Base-by-base conservation (phyloP, 1,284 basidiomycete species). In the Schizopora paradoxa region DNA sequence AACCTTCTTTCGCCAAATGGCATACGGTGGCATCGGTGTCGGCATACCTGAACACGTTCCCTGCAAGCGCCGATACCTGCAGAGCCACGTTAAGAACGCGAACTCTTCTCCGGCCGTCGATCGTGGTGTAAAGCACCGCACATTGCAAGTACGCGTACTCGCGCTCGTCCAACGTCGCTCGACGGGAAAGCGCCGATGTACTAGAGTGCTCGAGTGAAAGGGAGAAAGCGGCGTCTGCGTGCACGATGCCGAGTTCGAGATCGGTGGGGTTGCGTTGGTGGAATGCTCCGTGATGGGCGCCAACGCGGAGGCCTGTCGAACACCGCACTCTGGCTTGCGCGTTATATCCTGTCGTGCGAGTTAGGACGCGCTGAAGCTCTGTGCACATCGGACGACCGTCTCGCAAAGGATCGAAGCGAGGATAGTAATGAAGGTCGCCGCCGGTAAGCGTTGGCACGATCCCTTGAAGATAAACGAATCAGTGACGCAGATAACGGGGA, bases 351-450 rank as follows among this genome's bases (percentile, higher is more conserved):
- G 86, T 86, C 53, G 79, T 82, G 16, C 91, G 76, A 4, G 76
- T 69, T 13, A 94, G 58, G 0, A 92, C 65, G 21, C 90, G 74
- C 44, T 73, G 71, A 16, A 99, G 61, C 58, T 97, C 89, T 18
- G 84, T 83, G 21, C 74, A 65, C 8, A 99, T 61, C 11, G 80
- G 73, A 16, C 70, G 61, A 6, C 75, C 74, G 61, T 97, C 92
- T 35, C 86, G 76, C 2, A 68, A 66, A 0, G 80, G 74, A 47
- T 86, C 77, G 63, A 94, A 99, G 27, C 89, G 79, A 5, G 96
- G 95, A 60, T 96, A 89, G 70, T 89, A 96, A 67, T 86, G 94
- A 1, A 95, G 61, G 49, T 96, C 91, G 14, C 96, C 96, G n/a
- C 96, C 96, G 1, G 91, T 93, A 13, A 82, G 62, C 0, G 79